Evolutionary conservation across 2,329 filamentous ascomycete species (phyloP).

Genomic region (Penicillium brasilianum): DNA sequence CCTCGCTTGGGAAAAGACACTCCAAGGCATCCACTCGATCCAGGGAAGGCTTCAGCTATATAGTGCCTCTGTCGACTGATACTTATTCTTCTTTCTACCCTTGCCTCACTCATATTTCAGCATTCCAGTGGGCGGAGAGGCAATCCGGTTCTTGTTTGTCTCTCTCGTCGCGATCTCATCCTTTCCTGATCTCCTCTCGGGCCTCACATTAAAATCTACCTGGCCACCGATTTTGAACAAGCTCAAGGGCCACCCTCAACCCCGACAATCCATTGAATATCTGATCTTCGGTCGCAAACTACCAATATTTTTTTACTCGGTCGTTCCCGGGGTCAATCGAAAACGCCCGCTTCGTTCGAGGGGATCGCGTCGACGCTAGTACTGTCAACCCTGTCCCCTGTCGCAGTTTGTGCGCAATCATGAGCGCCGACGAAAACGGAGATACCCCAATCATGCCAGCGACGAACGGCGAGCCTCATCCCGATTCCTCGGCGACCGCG

Average conservation of each 20-base stretch:
- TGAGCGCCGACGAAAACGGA: constrained; percentile 47
- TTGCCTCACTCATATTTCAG: constrained; percentile 12
- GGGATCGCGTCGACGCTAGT: constrained; percentile 24
- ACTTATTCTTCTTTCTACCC: background rate
- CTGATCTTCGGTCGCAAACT: constrained; percentile 18
- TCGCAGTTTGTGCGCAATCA: constrained; percentile 34
- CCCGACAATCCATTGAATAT: constrained; percentile 17
- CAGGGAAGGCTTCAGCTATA: background rate
- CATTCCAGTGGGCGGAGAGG: constrained; percentile 18
- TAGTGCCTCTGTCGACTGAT: constrained; percentile 16
- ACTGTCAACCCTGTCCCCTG: constrained; percentile 21
- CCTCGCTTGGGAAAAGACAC: constrained; percentile 26
- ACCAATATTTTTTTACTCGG: constrained; percentile 11
- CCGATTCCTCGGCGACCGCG: constrained; percentile 37
- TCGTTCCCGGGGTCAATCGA: constrained; percentile 12
- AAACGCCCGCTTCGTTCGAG: constrained; percentile 16
- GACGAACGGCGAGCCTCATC: constrained; percentile 43
- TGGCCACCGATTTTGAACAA: constrained; percentile 25
- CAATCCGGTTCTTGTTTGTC: constrained; percentile 26
- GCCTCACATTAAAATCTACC: constrained; percentile 38
- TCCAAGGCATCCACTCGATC: background rate
- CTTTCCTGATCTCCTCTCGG: constrained; percentile 30
- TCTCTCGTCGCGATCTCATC: constrained; percentile 36
- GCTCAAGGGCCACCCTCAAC: constrained; percentile 30
- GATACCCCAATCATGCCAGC: constrained; percentile 36